A percentile compares a stretch with the other conserved stretches of the same genome.
These are phyloP conservation scores for Pythium rishiriense DNA, from an alignment of 352 stramenopile species.

Conservation along the genomic window DNA sequence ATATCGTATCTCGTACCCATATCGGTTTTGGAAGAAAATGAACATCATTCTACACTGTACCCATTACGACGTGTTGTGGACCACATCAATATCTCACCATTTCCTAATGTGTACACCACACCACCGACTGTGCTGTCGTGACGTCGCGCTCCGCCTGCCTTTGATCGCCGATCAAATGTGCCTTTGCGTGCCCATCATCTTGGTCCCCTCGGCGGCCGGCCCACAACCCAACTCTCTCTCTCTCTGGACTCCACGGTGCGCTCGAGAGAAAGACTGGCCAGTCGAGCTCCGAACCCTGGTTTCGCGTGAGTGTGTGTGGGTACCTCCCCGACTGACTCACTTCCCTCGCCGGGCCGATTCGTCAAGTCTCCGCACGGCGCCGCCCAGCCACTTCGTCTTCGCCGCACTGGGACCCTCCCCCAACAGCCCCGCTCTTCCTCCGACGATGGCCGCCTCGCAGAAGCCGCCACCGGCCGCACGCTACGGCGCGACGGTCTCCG, in stretches of 20 bases:
- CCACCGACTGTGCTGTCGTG: slow-evolving; percentile 9
- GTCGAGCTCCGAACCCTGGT: background rate
- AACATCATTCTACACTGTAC: background rate
- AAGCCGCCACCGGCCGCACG: slow-evolving; percentile 11
- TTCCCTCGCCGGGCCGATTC: background rate
- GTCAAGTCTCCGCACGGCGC: background rate
- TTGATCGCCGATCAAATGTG: background rate
- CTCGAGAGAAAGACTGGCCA: background rate
- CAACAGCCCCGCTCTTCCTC: background rate
- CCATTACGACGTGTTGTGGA: background rate
- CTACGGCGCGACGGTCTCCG: slow-evolving; percentile 17
- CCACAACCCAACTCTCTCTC: background rate
- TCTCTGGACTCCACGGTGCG: background rate
- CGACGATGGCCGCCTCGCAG: background rate
- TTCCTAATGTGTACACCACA: slow-evolving; percentile 6
- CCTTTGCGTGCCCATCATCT: background rate
- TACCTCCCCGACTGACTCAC: background rate
- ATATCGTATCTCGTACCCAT: too few relatives aligned
- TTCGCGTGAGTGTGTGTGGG: background rate
- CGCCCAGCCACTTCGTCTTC: background rate
- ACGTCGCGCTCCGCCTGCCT: background rate
- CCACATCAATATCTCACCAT: slow-evolving; percentile 3
- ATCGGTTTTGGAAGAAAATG: background rate
- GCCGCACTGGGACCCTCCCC: background rate
- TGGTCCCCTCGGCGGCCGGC: too few relatives aligned